Base-by-base conservation (phyloP, 2,329 filamentous ascomycete genomes). In the Calonectria pauciramosa region DNA sequence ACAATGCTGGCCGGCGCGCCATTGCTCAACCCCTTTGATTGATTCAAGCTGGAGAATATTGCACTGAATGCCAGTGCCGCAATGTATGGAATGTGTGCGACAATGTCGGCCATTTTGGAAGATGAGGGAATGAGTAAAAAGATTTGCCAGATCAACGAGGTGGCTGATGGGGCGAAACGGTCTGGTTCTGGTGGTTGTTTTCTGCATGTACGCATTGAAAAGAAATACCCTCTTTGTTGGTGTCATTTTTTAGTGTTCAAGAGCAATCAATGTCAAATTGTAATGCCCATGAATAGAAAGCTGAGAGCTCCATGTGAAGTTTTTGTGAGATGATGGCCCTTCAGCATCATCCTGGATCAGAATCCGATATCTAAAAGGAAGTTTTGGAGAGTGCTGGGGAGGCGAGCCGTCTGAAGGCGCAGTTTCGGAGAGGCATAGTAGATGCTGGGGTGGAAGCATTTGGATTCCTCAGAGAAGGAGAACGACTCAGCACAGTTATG, bases 141-240 rank as follows among this genome's bases (percentile, higher is more conserved):
- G 47, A 66, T 66, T 47, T 14, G 5, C 16, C 26, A 60, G n/a
- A 64, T 18, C 38, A 41, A 30, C 16, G 23, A 20, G 20, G 34
- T 41, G 38, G 52, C 44, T 54, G 51, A 11, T 49, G n/a, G 52
- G 28, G 26, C 20, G 20, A 67, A 47, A 51, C 18, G 38, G 47
- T 26, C 47, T 38, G 20, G 36, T 34, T 26, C 32, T 36, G 28
- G 36, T 69, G 36, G 36, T 38, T 66, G 30, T 49, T 20, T 70
- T 70, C 38, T 69, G 59, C 41, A 66, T 41, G 47, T 47, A 56
- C 56, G 66, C 47, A 64, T 28, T 34, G 56, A 65, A 69, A 69
- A 59, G 60, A 72, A 73, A 73, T 73, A 73, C 71, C 71, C 71
- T 70, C 36, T 65, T 38, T 69, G 59, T 66, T 73, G 59, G 64